phyloP scores from a whole-genome alignment of 768 basidiomycete genomes.

The Suillus ampliporus region DNA sequence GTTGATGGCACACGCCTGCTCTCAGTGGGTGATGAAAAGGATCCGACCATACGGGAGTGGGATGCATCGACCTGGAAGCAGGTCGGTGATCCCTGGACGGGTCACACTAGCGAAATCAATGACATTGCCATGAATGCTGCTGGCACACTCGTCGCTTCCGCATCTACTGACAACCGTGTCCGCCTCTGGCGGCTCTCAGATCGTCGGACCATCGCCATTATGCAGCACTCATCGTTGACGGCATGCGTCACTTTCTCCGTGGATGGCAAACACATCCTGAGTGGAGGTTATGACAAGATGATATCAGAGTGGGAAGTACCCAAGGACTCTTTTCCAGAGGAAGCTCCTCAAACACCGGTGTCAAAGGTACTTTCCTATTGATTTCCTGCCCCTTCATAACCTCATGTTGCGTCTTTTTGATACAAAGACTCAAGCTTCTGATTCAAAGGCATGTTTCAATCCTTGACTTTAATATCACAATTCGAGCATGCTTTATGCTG shows the following conservation, averaged over 20 bases:
- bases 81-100: slow-evolving; percentile 2
- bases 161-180: background rate
- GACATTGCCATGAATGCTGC: background rate
- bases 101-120: background rate
- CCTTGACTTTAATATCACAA: background rate
- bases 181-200: too few relatives aligned
- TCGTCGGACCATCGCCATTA: background rate
- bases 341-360: too few relatives aligned
- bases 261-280: background rate
- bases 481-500: background rate
- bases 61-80: too few relatives aligned
- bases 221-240: background rate
- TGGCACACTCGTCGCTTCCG: background rate
- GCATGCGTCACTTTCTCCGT: background rate
- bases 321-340: too few relatives aligned
- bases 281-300: background rate
- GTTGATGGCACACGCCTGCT: too few relatives aligned
- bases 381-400: too few relatives aligned
- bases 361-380: too few relatives aligned
- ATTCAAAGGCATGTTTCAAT: background rate
- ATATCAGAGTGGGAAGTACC: background rate
- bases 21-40: too few relatives aligned
- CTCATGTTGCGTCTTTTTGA: too few relatives aligned
- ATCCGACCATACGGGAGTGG: too few relatives aligned
- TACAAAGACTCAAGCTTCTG: background rate